phyloP scores from a whole-genome alignment of 257 asterid species.

The Solanum clarkiae region DNA sequence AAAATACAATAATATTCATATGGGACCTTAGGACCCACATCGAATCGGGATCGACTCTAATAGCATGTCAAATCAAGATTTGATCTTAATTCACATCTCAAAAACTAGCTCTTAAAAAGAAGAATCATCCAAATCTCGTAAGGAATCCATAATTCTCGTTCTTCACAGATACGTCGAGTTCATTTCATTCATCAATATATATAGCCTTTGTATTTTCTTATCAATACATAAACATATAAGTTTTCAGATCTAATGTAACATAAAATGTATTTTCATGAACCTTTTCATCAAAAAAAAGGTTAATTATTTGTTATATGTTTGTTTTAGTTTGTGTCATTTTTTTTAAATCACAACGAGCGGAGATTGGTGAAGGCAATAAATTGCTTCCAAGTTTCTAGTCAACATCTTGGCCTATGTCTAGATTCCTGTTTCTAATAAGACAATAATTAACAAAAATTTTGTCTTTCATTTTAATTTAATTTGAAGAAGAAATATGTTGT shows the following conservation, averaged over 20 bases:
- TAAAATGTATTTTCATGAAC: no score
- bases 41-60: accelerated
- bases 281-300: neutral
- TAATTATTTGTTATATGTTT: no score
- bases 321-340: neutral
- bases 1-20: no score
- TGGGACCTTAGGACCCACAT: no score
- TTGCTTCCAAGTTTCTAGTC: neutral
- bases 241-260: no score
- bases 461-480: no score
- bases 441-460: no score
- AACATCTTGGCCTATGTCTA: neutral
- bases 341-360: neutral
- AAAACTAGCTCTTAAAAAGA: no score
- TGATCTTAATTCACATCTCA: neutral
- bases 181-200: neutral
- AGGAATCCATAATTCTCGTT: neutral
- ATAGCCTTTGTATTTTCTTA: no score
- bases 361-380: neutral
- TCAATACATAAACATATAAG: no score
- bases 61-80: neutral
- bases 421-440: no score
- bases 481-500: neutral
- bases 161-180: neutral
- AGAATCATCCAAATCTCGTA: neutral